These are phyloP conservation scores for Venturia carpophila DNA, from an alignment of 2,329 filamentous ascomycete genomes.

Conservation along the genomic window DNA sequence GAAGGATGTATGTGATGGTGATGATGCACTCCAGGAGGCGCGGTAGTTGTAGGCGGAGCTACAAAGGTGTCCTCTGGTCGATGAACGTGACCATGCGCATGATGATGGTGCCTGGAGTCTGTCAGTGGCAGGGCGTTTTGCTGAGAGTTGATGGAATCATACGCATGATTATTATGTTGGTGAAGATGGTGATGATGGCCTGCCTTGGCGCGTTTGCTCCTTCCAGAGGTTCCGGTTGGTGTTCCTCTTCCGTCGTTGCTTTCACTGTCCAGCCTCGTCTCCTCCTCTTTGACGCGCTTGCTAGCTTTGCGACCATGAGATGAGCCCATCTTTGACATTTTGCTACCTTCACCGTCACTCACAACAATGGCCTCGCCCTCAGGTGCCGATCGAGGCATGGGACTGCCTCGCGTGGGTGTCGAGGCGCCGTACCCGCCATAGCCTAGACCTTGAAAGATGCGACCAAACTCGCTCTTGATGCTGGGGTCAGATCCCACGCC, in stretches of 20 bases:
- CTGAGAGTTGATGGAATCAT: slow-evolving; percentile 25
- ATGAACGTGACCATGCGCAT: slow-evolving; percentile 42
- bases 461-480: slow-evolving; percentile 90
- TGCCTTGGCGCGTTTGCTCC: slow-evolving; percentile 58
- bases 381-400: slow-evolving; percentile 27
- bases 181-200: slow-evolving; percentile 52
- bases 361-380: slow-evolving; percentile 16
- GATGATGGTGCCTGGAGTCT: slow-evolving; percentile 41
- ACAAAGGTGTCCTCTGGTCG: slow-evolving; percentile 20
- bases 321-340: slow-evolving; percentile 29
- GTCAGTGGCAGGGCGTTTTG: slow-evolving; percentile 21
- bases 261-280: slow-evolving; percentile 52
- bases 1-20: slow-evolving; percentile 28
- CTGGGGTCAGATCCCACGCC: slow-evolving; percentile 75
- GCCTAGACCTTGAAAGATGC: slow-evolving; percentile 89
- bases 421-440: slow-evolving; percentile 47
- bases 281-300: slow-evolving; percentile 59
- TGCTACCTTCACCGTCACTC: slow-evolving; percentile 22
- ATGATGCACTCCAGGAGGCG: slow-evolving; percentile 32
- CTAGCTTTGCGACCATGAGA: slow-evolving; percentile 26
- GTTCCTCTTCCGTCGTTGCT: slow-evolving; percentile 56
- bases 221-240: slow-evolving; percentile 49
- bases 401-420: slow-evolving; percentile 47
- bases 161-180: slow-evolving; percentile 42
- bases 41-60: slow-evolving; percentile 27